Base-by-base conservation (phyloP, 768 basidiomycete genomes). In the Mycena chlorophos region DNA sequence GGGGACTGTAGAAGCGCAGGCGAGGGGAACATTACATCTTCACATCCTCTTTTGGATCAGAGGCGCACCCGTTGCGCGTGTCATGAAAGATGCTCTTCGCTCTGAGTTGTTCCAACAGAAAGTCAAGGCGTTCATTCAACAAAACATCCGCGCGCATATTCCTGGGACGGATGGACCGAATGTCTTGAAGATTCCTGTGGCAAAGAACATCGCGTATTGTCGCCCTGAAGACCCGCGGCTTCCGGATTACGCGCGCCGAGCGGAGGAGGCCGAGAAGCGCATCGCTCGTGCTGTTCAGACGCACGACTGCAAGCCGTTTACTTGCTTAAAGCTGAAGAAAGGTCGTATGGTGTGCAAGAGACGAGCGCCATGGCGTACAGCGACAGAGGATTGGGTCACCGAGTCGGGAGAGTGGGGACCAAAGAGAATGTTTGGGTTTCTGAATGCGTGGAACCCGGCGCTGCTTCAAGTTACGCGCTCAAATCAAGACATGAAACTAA, bases 401-500 rank as follows among this genome's bases (percentile, higher is more conserved):
- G 55, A 62, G 3, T 47, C 20, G 2, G 74, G 75, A 0, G 37
- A 66, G 1, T 75, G 73, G 72, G 65, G 68, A 0, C 64, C 66
- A 0, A 62, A 67, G 37, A 26, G 69, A 0, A 10, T 53, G 0
- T 66, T 54, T 40, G 53, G 50, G 0, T 68, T 49, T 23, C 5
- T 74, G 12, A 75, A 73, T 43, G 60, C 50, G 14, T 75, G 63
- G 65, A 65, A 64, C 28, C 70, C 72, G 0, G 26, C 54, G 0
- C 14, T 78, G 0, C 10, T 70, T 3, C 27, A 61, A 1, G 52
- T 56, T 12, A 13, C 66, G 0, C 51, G 66, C 0, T 65, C 62
- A 51, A 82, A 81, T 59, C 66, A 75, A 34, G 73, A 81, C 55
- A 47, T 63, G 3, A 78, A 80, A 49, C 48, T 79, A 0, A 50